Base-by-base conservation (phyloP, 75 land plant genomes). In the Pinus tabuliformis region DNA sequence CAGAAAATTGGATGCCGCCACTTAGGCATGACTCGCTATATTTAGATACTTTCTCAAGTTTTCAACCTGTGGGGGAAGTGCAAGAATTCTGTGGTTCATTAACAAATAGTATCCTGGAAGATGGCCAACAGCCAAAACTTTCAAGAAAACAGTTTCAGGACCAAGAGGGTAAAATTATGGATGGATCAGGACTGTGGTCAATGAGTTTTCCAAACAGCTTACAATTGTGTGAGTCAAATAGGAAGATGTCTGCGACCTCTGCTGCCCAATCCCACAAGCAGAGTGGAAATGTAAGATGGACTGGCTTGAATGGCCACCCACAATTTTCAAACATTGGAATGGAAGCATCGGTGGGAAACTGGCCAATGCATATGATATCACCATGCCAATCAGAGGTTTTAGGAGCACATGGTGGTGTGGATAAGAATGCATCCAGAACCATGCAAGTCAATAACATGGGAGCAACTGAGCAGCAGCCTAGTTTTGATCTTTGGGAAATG, bases 151-250 rank as follows among this genome's bases (percentile, higher is more conserved):
- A 72, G 57, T 72, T 72, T 72, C 74, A 22, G 8, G 36, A 54
- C 5, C 57, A 72, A 22, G 62, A 59, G 62, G 45, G 36, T 72
- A 24, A 22, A 21, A 22, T 72, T 24, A 8, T 49, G 28, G 33
- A 56, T 56, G 57, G 9, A 12, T 13, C 36, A 54, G 74, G 74
- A 54, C 22, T 4, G 16, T 49, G 52, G 21, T 49, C 52, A 49
- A 24, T 79, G 24, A 72, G 81, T 82, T 86, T 80, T 45, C 71
- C 86, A 20, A 74, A 57, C 57, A 76, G 84, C 22, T 81, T 88
- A 0, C 68, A 75, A 24, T 14, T 75, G 80, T 22, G 37, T 6
- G 90, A 92, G 1, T 26, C 86, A 57, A 79, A 59, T 64, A 54
- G 57, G 75, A 89, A 81, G 59, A 12, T 37, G 36, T 73, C 74